phyloP scores from a whole-genome alignment of 2,329 filamentous ascomycete genomes.

The Fusarium agapanthi region DNA sequence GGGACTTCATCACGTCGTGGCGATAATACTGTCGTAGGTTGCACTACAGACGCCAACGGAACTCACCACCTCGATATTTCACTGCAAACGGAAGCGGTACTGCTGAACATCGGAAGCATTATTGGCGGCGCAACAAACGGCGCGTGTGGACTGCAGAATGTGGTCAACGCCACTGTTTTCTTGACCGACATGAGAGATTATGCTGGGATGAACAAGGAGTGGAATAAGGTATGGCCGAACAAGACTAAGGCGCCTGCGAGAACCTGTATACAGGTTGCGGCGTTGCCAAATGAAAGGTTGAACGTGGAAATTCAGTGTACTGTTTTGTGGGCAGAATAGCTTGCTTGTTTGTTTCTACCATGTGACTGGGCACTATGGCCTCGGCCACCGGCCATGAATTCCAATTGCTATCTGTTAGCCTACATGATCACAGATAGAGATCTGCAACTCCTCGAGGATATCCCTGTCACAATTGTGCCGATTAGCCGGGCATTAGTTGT shows the following conservation, averaged over 20 bases:
- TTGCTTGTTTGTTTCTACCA: not conserved
- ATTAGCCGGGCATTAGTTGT: not conserved
- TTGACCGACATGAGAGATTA: not conserved
- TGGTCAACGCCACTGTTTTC: not conserved
- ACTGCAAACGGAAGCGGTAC: not conserved
- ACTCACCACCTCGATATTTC: not conserved
- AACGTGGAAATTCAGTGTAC: not conserved
- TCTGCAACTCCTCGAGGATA: not conserved
- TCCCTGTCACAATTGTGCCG: not conserved
- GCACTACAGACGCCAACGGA: not conserved
- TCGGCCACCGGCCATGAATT: not conserved
- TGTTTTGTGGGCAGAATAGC: not conserved
- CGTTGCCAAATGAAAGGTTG: not conserved
- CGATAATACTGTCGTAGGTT: not conserved
- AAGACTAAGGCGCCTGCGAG: not conserved
- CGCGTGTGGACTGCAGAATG: not conserved
- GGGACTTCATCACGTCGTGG: not conserved
- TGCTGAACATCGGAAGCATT: not conserved
- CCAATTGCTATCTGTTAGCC: no score
- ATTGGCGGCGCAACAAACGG: not conserved
- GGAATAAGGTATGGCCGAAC: not conserved
- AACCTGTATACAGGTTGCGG: not conserved
- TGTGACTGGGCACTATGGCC: not conserved
- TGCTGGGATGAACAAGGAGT: not conserved
- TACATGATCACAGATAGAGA: not conserved